Conservation (phyloP, 108 stramenopile species). For the Cylindrotheca fusiformis region DNA sequence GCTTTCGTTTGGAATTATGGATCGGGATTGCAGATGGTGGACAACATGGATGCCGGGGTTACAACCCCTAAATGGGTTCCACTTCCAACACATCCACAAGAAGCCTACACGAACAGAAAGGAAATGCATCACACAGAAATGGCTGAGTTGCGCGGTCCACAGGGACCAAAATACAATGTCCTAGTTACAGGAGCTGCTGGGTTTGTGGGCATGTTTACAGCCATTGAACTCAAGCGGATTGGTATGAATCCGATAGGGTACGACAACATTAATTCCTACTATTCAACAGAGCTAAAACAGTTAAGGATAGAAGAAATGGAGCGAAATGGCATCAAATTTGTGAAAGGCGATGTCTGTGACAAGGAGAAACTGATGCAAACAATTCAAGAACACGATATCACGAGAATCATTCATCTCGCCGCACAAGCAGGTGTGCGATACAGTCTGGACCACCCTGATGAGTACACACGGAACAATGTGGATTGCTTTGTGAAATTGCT, state of each 20-base stretch:
- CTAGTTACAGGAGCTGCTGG: conserved; percentile 39
- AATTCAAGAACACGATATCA: conserved; percentile 31
- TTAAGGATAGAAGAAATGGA: conserved; percentile 21
- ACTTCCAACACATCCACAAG: conserved; percentile 12
- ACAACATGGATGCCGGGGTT: neutral
- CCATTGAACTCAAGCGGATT: conserved; percentile 21
- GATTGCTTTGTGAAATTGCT: conserved; percentile 31
- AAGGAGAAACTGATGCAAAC: conserved; percentile 20
- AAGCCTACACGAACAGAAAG: neutral
- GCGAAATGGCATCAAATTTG: conserved; percentile 19
- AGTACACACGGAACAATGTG: conserved; percentile 38
- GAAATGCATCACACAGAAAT: conserved; percentile 7
- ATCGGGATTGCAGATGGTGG: neutral
- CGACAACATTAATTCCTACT: conserved; percentile 35
- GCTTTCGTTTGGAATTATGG: neutral
- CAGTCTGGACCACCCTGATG: conserved; percentile 35
- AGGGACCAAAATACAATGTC: conserved; percentile 32
- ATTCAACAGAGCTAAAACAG: conserved; percentile 24
- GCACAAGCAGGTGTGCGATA: conserved; percentile 42
- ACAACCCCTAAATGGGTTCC: neutral
- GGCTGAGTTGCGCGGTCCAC: conserved; percentile 18
- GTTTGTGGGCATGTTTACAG: conserved; percentile 39
- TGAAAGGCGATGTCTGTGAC: conserved; percentile 35
- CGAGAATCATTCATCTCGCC: conserved; percentile 35
- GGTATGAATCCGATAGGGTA: conserved; percentile 42